Conservation (phyloP, 352 stramenopile genomes). For the Halophytophthora polymorphica region DNA sequence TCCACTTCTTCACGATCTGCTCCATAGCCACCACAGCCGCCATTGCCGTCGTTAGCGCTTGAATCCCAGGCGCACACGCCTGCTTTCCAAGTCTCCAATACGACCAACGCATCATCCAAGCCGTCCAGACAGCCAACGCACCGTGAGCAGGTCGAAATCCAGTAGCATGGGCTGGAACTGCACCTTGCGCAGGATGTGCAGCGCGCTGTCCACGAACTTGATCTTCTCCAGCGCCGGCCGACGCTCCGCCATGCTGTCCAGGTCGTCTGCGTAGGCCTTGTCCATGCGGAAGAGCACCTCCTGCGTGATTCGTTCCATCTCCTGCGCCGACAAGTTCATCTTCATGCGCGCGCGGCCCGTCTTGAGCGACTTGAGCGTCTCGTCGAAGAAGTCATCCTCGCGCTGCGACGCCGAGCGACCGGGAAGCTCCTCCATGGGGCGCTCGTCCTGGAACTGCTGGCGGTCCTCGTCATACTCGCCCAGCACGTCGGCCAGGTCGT, state of each 20-base stretch:
- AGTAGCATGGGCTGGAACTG: slow-evolving; percentile 86
- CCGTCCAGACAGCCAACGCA: slow-evolving; percentile 14
- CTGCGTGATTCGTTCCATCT: slow-evolving; percentile 85
- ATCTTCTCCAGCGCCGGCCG: slow-evolving; percentile 78
- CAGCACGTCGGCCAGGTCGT: slow-evolving; percentile 80
- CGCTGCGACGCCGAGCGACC: slow-evolving; percentile 12
- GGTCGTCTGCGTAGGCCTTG: slow-evolving; percentile 80
- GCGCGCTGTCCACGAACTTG: slow-evolving; percentile 76
- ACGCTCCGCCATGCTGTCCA: slow-evolving; percentile 54
- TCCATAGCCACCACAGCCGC: slow-evolving; percentile 3
- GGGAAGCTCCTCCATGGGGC: slow-evolving; percentile 44
- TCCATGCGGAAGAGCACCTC: slow-evolving; percentile 89
- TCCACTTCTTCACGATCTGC: slow-evolving; percentile 90
- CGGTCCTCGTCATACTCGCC: slow-evolving; percentile 76
- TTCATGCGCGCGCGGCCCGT: slow-evolving; percentile 68
- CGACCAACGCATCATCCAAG: not conserved
- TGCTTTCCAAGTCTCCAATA: not conserved
- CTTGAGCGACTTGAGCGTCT: slow-evolving; percentile 84
- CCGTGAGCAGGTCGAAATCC: slow-evolving; percentile 85
- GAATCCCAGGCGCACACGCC: not conserved
- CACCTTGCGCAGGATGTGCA: slow-evolving; percentile 74
- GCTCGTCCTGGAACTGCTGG: slow-evolving; percentile 81
- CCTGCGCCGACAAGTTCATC: slow-evolving; percentile 77
- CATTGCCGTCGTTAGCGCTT: not conserved
- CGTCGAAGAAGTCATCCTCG: slow-evolving; percentile 79